Evolutionary conservation across 108 stramenopile genomes (phyloP), one percentile per base, ranked within the genome.

Genomic region (Skeletonema tropicum): DNA sequence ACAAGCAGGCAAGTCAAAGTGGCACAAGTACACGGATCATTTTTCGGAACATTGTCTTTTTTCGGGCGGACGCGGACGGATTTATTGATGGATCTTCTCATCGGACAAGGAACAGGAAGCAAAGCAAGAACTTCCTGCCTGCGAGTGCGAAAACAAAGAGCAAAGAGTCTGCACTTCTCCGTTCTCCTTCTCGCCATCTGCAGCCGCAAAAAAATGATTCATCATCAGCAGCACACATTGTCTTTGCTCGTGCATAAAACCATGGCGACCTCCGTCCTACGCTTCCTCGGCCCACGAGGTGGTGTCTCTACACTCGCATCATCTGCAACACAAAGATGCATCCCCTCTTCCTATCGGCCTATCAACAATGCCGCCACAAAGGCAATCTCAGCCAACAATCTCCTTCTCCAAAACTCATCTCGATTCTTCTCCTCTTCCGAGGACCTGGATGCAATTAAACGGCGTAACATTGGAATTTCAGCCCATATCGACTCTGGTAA

Each of bases 401-500:
- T 17, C 58, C 31, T 68, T 32, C 57, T 60, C 48, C 32, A 15
- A 55, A 4, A 11, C 45, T 36, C 29, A 9, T 55, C 66, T 0
- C 48, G 57, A 55, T 55, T 55, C 23, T 55, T 55, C 52, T 49
- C 48, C 64, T 64, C 64, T 26, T 35, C 69, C 8, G 68, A 69
- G 14, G 66, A 68, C 60, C 13, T 30, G 6, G 71, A 73, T 29
- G 3, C 59, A 35, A 35, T 75, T 45, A 89, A 86, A 45, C 86
- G 91, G 55, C 96, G 99, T 35, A 99, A 99, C 87, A 99, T 99
- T 31, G 99, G 99, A 36, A 99, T 99, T 66, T 94, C 94, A 39
- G 99, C 99, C 3, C 99, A 99, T 85, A 99, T 99, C 72, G 99
- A 99, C 83, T 85, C 85, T 58, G 99, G 99, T 26, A 99, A 99